A percentile compares a stretch with the other conserved stretches of the same genome.
phyloP scores from a whole-genome alignment of 2,329 filamentous ascomycete species.

The Aspergillus spinulosporus region DNA sequence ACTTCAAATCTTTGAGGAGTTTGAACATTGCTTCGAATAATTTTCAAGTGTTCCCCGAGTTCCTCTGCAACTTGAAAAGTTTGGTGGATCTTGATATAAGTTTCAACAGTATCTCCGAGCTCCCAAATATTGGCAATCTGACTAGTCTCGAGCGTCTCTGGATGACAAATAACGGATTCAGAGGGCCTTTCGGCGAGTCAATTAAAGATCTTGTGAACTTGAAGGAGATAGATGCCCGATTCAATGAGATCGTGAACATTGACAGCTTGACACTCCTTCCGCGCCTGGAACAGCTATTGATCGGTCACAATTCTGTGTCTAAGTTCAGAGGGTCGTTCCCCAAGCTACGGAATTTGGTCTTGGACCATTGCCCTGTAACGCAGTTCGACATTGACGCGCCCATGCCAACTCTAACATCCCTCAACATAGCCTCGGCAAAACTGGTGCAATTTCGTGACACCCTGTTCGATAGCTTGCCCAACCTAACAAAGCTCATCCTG shows the following conservation, averaged over 20 bases:
- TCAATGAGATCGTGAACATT: constrained; percentile 85
- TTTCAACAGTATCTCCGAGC: constrained; percentile 81
- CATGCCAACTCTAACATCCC: constrained; percentile 76
- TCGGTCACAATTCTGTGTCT: constrained; percentile 90
- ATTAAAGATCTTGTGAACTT: constrained; percentile 74
- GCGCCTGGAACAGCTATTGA: constrained; percentile 80
- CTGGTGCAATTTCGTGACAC: constrained; percentile 83
- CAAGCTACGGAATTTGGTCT: constrained; percentile 75
- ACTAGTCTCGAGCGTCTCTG: constrained; percentile 82
- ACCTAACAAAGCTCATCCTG: constrained; percentile 81
- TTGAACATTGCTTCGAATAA: constrained; percentile 94
- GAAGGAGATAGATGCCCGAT: constrained; percentile 90
- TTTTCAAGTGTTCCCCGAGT: constrained; percentile 78
- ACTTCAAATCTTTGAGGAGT: constrained; percentile 75
- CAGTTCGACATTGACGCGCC: constrained; percentile 80
- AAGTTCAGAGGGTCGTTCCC: constrained; percentile 88
- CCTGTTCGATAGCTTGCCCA: constrained; percentile 82
- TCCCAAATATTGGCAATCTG: constrained; percentile 79
- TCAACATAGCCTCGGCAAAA: constrained; percentile 90
- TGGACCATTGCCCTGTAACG: constrained; percentile 94
- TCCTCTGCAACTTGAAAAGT: constrained; percentile 77
- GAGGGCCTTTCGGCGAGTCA: constrained; percentile 69
- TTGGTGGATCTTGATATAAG: constrained; percentile 93
- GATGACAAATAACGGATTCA: constrained; percentile 91
- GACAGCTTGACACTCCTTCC: constrained; percentile 82